phyloP scores from a whole-genome alignment of 2,329 filamentous ascomycete genomes.

The Hirsutella rhossiliensis region DNA sequence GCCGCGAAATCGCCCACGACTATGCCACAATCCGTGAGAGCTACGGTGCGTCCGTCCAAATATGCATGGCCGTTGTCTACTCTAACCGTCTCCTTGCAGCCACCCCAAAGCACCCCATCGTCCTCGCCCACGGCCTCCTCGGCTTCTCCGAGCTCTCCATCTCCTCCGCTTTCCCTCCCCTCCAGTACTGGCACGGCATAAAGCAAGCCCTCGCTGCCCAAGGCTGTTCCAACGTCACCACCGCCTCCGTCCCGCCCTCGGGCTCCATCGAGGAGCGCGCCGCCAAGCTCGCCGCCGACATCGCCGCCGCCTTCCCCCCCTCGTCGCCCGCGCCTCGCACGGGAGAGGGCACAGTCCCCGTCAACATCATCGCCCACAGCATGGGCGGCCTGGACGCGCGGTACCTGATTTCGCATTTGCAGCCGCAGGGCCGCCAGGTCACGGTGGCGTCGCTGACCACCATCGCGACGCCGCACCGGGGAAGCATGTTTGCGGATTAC shows the following conservation, averaged over 20 bases:
- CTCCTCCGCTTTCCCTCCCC: constrained; percentile 36
- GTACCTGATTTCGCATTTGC: constrained; percentile 50
- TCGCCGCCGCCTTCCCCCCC: constrained; percentile 21
- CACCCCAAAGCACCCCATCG: constrained; percentile 47
- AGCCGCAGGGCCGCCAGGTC: constrained; percentile 24
- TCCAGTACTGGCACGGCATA: constrained; percentile 56
- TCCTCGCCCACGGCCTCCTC: constrained; percentile 53
- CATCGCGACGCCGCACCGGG: constrained; percentile 42
- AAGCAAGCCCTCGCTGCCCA: constrained; percentile 41
- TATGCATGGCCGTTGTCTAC: not conserved
- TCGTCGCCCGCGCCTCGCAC: not conserved
- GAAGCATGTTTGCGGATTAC: constrained; percentile 43
- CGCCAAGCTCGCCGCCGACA: constrained; percentile 40
- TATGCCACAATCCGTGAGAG: constrained; percentile 31
- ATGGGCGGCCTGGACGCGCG: constrained; percentile 56
- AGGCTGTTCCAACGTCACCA: constrained; percentile 39
- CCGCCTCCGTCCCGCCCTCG: constrained; percentile 48
- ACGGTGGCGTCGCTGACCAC: constrained; percentile 40
- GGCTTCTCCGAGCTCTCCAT: constrained; percentile 49
- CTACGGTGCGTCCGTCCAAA: constrained; percentile 24
- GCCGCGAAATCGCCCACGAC: constrained; percentile 29
- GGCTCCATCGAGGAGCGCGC: constrained; percentile 50
- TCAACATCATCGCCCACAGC: constrained; percentile 66
- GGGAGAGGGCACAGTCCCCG: constrained; percentile 31
- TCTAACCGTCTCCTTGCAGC: constrained; percentile 17